These are phyloP conservation scores for Pseudogymnoascus sp. DNA, from an alignment of 2,329 filamentous ascomycete species.

Conservation along the genomic window DNA sequence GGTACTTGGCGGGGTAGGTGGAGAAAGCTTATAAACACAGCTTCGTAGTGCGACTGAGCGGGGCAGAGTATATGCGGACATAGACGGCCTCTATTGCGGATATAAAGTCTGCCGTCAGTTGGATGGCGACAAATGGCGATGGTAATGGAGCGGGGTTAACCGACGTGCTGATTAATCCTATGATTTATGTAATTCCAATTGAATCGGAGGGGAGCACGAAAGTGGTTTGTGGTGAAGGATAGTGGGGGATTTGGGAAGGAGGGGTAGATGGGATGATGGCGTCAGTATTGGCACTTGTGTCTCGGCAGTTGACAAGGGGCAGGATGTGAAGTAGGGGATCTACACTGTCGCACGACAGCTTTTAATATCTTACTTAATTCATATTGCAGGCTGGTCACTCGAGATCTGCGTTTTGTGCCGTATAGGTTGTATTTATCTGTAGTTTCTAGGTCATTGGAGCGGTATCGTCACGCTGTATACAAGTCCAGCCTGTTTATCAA, in stretches of 20 bases:
- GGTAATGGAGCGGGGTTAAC: background rate
- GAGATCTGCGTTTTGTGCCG: background rate
- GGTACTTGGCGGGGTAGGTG: background rate
- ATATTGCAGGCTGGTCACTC: background rate
- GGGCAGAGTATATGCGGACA: background rate
- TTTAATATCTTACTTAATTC: background rate
- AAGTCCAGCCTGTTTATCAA: conserved; percentile 1
- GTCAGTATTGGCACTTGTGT: background rate
- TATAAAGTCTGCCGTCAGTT: background rate
- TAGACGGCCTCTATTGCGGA: background rate
- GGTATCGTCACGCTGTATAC: conserved; percentile 4
- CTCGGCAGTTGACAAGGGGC: background rate
- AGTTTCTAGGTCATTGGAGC: conserved; percentile 1
- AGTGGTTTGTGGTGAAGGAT: background rate
- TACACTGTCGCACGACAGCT: background rate
- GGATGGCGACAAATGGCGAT: background rate
- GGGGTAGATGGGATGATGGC: background rate
- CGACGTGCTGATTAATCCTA: background rate
- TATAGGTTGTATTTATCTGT: conserved; percentile 3
- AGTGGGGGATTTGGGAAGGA: background rate
- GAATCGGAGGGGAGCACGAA: background rate
- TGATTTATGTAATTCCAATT: background rate
- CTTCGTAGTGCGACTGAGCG: background rate
- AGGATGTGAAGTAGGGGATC: background rate
- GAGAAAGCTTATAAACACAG: conserved; percentile 2